Conservation (phyloP, 2,329 filamentous ascomycete genomes). For the Fusarium annulatum region DNA sequence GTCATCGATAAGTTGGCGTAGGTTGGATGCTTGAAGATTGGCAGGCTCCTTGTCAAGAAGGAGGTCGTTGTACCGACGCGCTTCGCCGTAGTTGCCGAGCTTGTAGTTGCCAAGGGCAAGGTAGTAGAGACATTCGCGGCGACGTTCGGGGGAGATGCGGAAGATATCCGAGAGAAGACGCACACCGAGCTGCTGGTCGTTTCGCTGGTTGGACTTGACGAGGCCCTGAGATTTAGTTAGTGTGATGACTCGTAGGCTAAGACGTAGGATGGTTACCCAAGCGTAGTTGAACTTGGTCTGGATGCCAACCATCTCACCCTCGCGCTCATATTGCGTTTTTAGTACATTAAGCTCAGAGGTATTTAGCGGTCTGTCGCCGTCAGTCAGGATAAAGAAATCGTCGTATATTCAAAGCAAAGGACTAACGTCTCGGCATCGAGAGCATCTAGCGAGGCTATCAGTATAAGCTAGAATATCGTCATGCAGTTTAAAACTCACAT, state of each 20-base stretch:
- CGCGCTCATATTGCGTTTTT: constrained; percentile 94
- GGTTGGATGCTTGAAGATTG: constrained; percentile 89
- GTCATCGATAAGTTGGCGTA: constrained; percentile 91
- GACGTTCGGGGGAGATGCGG: constrained; percentile 88
- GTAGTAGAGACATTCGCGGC: constrained; percentile 98
- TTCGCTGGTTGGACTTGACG: constrained; percentile 87
- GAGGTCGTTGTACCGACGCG: constrained; percentile 92
- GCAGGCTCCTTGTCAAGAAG: constrained; percentile 89
- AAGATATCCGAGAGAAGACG: constrained; percentile 97
- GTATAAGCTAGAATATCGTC: not conserved
- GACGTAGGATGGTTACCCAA: constrained; percentile 71
- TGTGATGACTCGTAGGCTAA: not conserved
- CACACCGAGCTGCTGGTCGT: constrained; percentile 94
- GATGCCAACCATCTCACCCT: constrained; percentile 94
- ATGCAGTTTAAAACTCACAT: constrained; percentile 53
- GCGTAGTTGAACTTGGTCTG: constrained; percentile 99
- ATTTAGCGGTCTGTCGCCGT: constrained; percentile 77
- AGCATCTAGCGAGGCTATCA: constrained; percentile 73
- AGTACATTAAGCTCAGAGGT: constrained; percentile 92
- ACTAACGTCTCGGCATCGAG: constrained; percentile 94
- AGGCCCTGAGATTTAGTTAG: constrained; percentile 69
- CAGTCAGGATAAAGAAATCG: constrained; percentile 12
- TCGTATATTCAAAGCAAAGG: not conserved
- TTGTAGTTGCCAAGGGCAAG: constrained; percentile 98
- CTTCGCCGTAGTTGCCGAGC: constrained; percentile 96